Evolutionary conservation across 495 filamentous ascomycete species (phyloP), one percentile per base, ranked within the genome.

Genomic region (Podospora bellae-mahoneyi): DNA sequence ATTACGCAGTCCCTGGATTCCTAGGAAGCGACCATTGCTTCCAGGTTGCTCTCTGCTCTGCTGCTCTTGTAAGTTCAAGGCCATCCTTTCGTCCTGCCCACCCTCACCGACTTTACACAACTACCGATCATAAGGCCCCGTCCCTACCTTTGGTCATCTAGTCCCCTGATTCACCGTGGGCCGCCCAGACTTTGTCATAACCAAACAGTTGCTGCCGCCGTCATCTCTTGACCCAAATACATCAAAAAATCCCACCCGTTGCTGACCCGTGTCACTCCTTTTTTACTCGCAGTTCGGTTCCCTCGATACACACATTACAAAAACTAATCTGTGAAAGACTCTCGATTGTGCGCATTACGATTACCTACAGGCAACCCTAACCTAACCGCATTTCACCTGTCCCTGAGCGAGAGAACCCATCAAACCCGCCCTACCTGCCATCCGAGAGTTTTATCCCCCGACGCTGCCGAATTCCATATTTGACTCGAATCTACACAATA

Each of bases 231-330:
- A 61, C 16, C 20, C 5, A 9, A 32, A 61, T 27, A 61, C 19
- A 27, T 26, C 23, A 32, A 61, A 58, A 61, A 58, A 58, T 26
- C 18, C 55, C 32, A 19, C 10, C 10, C 19, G 27, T 26, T 34
- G 32, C 61, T 63, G 61, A 63, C 61, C 61, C 61, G 61, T 48
- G 61, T 63, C 61, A 63, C 30, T 63, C 61, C 61, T 63, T 63
- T 58, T 48, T 61, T 23, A 23, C 20, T 5, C 61, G 32, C 61
- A 63, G 61, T 19, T 34, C 61, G 27, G 61, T 48, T 32, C 34
- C 27, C 16, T 48, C 39, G 5, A 9, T 6, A n/a, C 9, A 63
- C 23, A 34, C 61, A 44, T 27, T 18, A 30, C 34, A 63, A 28
- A 39, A 63, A 18, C 61, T n/a, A 10, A 63, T 34, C 30, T 18